Base-by-base conservation (phyloP, 768 basidiomycete genomes). In the Pleurotus ostreatus region DNA sequence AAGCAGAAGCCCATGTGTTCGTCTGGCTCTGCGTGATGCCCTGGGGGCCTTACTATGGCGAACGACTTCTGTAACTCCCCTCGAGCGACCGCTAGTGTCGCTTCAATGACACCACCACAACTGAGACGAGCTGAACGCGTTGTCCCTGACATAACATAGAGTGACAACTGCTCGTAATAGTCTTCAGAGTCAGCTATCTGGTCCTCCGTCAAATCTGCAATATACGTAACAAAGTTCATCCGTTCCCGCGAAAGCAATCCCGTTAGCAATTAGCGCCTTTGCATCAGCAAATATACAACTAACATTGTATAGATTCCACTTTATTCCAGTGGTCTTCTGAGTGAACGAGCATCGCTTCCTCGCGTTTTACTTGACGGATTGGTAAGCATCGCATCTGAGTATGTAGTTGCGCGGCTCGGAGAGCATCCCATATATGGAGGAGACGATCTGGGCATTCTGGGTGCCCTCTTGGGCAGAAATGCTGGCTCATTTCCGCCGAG, bases 1-100 rank as follows among this genome's bases (percentile, higher is more conserved):
- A 99, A 97, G 71, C 97, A 98, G 70, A 99, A 99, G 1, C 97
- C 97, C 95, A 98, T 98, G 60, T 93, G 91, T 66, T 95, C 89
- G 61, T 97, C 92, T 4, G 97, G 97, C 67, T 99, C 97, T 5
- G 97, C 95, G 65, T 99, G 97, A 68, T 99, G 97, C 0, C 97
- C 97, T 0, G 97, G 97, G 11, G 97, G 97, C 53, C 97, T 83
- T 37, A 98, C 95, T 59, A 98, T 92, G 2, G 97, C 97, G 67
- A 99, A 89, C 0, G 90, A 79, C 69, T 95, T 98, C 64, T 88
- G 80, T 39, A 98, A 75, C 61, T 86, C 79, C 12, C 86, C 72
- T 34, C 84, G 83, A 30, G 92, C 94, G 45, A 98, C 94, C 3
- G 92, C 85, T 11, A 94, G 76, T 64, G 85, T 82, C 3, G 94